These are phyloP conservation scores for Penicillium sp. DNA, from an alignment of 2,329 filamentous ascomycete genomes.

Conservation along the genomic window DNA sequence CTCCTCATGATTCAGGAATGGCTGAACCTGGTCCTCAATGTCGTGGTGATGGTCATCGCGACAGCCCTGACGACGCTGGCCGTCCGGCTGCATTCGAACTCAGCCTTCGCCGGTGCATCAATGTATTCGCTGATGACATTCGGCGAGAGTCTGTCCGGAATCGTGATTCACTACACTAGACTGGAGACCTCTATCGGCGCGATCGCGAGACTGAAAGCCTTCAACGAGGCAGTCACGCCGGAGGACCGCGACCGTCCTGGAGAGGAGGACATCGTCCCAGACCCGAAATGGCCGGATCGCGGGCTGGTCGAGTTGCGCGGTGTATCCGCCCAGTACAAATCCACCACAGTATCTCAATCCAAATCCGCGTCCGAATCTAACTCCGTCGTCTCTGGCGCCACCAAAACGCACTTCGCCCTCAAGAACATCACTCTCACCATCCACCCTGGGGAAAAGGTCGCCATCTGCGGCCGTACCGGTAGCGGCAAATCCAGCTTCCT, in stretches of 20 bases:
- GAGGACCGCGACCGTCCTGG: not conserved
- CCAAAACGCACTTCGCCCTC: constrained; percentile 14
- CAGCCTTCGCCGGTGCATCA: not conserved
- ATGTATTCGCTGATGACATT: not conserved
- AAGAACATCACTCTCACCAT: constrained; percentile 33
- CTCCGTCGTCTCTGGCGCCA: not conserved
- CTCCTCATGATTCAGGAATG: constrained; percentile 52
- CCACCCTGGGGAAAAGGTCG: constrained; percentile 36
- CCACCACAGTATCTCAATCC: not conserved
- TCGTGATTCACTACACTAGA: not conserved
- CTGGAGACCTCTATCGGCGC: not conserved
- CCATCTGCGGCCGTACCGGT: constrained; percentile 41
- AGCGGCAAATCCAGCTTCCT: constrained; percentile 15
- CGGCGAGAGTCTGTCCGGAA: not conserved
- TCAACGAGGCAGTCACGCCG: not conserved
- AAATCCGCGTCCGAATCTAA: not conserved
- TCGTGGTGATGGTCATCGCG: constrained; percentile 49
- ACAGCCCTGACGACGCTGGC: constrained; percentile 37
- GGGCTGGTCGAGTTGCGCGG: not conserved
- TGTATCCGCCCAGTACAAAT: not conserved
- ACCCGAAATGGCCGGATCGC: not conserved
- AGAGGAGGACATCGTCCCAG: not conserved
- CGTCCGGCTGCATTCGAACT: not conserved
- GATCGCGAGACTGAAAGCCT: not conserved
- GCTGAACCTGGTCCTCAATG: constrained; percentile 49